Base-by-base conservation (phyloP, 805 yeast genomes). In the Diddensiella santjacobensis region DNA sequence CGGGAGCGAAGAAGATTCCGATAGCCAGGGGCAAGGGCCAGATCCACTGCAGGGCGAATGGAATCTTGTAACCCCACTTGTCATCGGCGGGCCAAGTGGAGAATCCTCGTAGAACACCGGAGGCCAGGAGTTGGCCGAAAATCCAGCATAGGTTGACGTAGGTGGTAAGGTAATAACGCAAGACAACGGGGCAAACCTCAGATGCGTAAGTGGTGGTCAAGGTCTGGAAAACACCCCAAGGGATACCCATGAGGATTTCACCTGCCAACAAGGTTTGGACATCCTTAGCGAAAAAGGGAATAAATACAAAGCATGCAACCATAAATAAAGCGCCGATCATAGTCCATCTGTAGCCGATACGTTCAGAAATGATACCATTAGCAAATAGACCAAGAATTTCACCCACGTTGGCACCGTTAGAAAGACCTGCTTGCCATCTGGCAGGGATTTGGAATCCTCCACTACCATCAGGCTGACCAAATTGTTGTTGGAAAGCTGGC, bases 1-100 rank as follows among this genome's bases (percentile, higher is more conserved):
- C 82, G 5, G 63, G 64, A 11, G 83, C 83, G 38, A 79, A 74
- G 33, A 15, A 31, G 5, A 55, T 43, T 4, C 23, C 49, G 2
- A 75, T 58, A 20, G 70, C 53, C 18, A 79, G 57, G 30, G 80
- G 79, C 13, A 71, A 57, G 5, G 80, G 77, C 81, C 81, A 79
- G 3, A 70, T 62, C 83, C 83, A 79, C 63, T 79, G 84, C 8
- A 79, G 49, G 3, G 79, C 83, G 58, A 75, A 77, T 6, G 84
- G 83, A 39, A 77, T 66, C 45, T 71, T 66, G 60, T 75, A 80
- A 5, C 78, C 72, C 66, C 69, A 55, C n/a, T 67, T 58, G 29
- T 63, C 51, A 61, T 58, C 13, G 51, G 62, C 29, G 15, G 38
- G 38, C 38, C 20, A n/a, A 40, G 40, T 64, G 44, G 65, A 74